Percentiles rank a stretch among this genome's conserved stretches.
Conservation (phyloP, 2,329 filamentous ascomycete species). For the Stachybotrys elegans region DNA sequence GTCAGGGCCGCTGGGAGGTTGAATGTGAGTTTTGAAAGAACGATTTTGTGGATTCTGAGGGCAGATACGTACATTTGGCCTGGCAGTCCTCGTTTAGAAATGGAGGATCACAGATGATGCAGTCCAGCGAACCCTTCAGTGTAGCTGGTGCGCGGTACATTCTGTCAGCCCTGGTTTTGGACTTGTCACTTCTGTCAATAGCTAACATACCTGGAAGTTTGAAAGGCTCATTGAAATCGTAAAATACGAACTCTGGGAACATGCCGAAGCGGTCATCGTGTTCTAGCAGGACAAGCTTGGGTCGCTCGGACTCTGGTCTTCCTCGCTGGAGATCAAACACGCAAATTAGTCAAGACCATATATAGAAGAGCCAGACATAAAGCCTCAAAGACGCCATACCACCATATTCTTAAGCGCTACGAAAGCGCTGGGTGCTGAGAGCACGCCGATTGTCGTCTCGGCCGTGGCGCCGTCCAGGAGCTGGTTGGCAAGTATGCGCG, state of each 20-base stretch:
- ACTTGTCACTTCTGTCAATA: too few relatives aligned
- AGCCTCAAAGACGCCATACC: slow-evolving; percentile 32
- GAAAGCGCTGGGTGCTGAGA: slow-evolving; percentile 74
- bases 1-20: slow-evolving; percentile 69
- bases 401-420: slow-evolving; percentile 68
- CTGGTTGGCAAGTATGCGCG: slow-evolving; percentile 55
- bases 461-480: slow-evolving; percentile 57
- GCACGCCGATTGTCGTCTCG: slow-evolving; percentile 58
- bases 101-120: slow-evolving; percentile 71
- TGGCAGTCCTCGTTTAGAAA: slow-evolving; percentile 79
- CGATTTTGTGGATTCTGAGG: not conserved
- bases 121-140: slow-evolving; percentile 61
- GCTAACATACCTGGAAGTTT: slow-evolving; percentile 50
- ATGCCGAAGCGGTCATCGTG: slow-evolving; percentile 69
- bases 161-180: not conserved
- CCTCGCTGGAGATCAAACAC: slow-evolving; percentile 7
- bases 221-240: slow-evolving; percentile 67
- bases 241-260: slow-evolving; percentile 68
- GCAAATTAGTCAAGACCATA: slow-evolving; percentile 11
- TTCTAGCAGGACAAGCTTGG: slow-evolving; percentile 64
- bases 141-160: slow-evolving; percentile 30
- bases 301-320: slow-evolving; percentile 29
- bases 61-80: slow-evolving; percentile 56
- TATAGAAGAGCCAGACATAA: not conserved
- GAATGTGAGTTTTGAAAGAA: too few relatives aligned